A percentile compares a stretch with the other conserved stretches of the same genome.
These are phyloP conservation scores for Citrullus colocynthis DNA, from an alignment of 306 rosid genomes.

Conservation along the genomic window DNA sequence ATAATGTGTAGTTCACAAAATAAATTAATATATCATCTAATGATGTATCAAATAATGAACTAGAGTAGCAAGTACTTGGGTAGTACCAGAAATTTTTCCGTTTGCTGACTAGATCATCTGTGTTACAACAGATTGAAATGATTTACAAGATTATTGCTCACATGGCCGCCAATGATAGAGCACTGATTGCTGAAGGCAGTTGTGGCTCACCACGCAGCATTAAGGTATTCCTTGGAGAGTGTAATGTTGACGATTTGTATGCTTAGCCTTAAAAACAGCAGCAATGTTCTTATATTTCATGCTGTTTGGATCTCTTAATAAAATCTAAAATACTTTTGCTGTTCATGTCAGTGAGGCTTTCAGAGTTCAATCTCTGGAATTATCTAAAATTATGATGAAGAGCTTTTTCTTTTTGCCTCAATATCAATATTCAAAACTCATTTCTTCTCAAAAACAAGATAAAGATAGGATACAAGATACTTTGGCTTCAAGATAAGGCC, in stretches of 20 bases:
- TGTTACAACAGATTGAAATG: conserved; percentile 52
- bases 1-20: no score
- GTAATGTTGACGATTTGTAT: conserved; percentile 51
- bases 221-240: conserved; percentile 70
- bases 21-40: no score
- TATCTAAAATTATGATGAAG: background rate
- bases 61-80: no score
- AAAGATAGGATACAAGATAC: background rate
- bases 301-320: conserved; percentile 4
- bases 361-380: background rate
- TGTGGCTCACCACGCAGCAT: conserved; percentile 89
- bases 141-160: conserved; percentile 75
- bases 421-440: background rate
- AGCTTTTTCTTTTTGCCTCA: background rate
- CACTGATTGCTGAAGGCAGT: conserved; percentile 73
- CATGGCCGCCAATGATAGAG: conserved; percentile 90
- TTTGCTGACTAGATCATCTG: conserved; percentile 2
- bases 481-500: no score
- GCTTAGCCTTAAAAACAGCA: conserved; percentile 18
- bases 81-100: background rate
- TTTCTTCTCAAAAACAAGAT: background rate
- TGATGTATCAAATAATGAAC: no score
- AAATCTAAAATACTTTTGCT: background rate
- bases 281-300: background rate
- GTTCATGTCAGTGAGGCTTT: background rate